phyloP scores from a whole-genome alignment of 140 eudicot genomes.

The Ambrosia hybrid region DNA sequence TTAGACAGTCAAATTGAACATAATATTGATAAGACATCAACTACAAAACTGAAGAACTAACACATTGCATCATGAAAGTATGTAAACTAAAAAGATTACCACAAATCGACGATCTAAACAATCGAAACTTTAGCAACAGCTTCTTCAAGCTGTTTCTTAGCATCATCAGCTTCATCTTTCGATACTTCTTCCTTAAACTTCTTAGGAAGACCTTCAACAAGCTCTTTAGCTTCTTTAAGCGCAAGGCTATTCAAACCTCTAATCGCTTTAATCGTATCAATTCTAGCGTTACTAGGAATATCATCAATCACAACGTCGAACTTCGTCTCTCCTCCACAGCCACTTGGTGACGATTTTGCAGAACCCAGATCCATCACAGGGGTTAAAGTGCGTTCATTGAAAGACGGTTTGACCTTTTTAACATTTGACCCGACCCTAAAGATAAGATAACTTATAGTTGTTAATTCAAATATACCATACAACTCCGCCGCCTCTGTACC shows the following conservation, averaged over 20 bases:
- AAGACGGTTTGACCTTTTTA: no score
- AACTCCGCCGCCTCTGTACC: no score
- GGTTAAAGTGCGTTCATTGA: no score
- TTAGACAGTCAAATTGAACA: background rate
- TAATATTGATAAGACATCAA: conserved; percentile 4
- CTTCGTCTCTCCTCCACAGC: conserved; percentile 91
- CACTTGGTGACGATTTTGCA: conserved; percentile 51
- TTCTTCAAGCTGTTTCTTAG: conserved; percentile 89
- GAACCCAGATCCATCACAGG: no score
- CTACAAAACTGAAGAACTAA: conserved; percentile 37
- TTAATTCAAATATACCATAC: no score
- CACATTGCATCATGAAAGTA: conserved; percentile 33
- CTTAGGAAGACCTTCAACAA: conserved; percentile 95
- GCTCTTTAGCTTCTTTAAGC: conserved; percentile 82
- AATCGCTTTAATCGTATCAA: conserved; percentile 83
- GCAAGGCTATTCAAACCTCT: conserved; percentile 82
- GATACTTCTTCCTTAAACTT: conserved; percentile 74
- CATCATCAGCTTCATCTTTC: conserved; percentile 83
- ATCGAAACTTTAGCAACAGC: conserved; percentile 86
- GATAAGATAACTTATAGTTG: no score
- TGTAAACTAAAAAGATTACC: conserved; percentile 36
- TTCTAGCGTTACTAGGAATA: conserved; percentile 79
- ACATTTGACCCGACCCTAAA: no score
- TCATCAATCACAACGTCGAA: conserved; percentile 83
- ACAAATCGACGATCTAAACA: conserved; percentile 43